These are phyloP conservation scores for Fusarium chlamydosporum DNA, from an alignment of 2,329 filamentous ascomycete genomes.

Conservation along the genomic window DNA sequence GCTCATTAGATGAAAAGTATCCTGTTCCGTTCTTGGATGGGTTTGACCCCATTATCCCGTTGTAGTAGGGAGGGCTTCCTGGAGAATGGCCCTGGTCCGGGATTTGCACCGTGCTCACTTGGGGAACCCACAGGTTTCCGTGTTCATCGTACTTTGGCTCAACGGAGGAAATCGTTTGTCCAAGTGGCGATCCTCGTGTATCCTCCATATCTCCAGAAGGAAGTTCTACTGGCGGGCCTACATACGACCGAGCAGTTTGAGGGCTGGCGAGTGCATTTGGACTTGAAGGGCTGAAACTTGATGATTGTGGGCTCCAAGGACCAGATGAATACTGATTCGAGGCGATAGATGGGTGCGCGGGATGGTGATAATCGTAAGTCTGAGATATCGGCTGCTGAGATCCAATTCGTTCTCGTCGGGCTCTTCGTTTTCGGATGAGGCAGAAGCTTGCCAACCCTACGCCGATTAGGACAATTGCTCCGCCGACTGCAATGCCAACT, in stretches of 20 bases:
- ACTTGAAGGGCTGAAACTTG: conserved; percentile 40
- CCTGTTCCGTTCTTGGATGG: conserved; percentile 39
- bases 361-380: conserved; percentile 45
- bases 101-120: conserved; percentile 53
- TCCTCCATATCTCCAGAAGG: conserved; percentile 40
- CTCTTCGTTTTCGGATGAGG: conserved; percentile 51
- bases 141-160: conserved; percentile 53
- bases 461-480: conserved; percentile 51
- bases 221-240: conserved; percentile 51
- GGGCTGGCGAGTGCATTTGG: conserved; percentile 36
- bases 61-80: conserved; percentile 39
- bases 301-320: conserved; percentile 50
- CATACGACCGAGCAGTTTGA: conserved; percentile 43
- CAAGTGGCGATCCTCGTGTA: conserved; percentile 34
- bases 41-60: conserved; percentile 33
- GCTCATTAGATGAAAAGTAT: conserved; percentile 40
- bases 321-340: conserved; percentile 45
- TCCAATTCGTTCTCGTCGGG: conserved; percentile 26
- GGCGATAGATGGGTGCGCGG: conserved; percentile 40
- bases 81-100: conserved; percentile 42
- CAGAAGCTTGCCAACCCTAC: conserved; percentile 51
- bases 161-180: conserved; percentile 28
- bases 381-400: conserved; percentile 49
- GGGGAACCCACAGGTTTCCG: conserved; percentile 54
- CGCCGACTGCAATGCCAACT: conserved; percentile 61